Conservation (phyloP, 177 flowering plant genomes). For the Vitis hybrid region DNA sequence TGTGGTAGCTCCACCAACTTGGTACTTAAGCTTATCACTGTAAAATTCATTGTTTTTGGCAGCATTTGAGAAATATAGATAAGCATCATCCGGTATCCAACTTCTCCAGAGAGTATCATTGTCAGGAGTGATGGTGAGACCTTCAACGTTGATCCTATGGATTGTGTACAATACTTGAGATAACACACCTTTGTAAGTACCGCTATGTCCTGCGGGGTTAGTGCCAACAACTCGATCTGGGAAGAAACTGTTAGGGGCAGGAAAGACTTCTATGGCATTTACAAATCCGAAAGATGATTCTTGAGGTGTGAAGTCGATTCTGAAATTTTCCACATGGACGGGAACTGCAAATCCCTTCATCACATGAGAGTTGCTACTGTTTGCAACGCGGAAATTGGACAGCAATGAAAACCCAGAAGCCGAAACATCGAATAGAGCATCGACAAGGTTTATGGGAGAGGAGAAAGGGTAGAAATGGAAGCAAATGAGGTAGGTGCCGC, state of each 20-base stretch:
- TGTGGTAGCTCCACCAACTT: constrained; percentile 3
- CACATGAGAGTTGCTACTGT: too few species aligned
- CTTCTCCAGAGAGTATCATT: constrained; percentile 34
- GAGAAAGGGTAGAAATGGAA: constrained; percentile 22
- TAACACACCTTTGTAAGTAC: constrained; percentile 7
- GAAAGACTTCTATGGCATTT: too few species aligned
- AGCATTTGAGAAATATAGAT: neutral
- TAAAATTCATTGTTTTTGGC: neutral
- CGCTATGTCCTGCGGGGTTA: neutral
- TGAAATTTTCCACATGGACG: too few species aligned
- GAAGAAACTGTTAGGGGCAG: too few species aligned
- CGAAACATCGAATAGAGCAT: constrained; percentile 17
- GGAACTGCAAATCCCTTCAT: too few species aligned
- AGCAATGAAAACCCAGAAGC: constrained; percentile 11
- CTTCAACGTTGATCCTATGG: constrained; percentile 55
- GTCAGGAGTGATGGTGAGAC: constrained; percentile 17
- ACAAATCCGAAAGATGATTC: too few species aligned
- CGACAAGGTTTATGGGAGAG: constrained; percentile 3
- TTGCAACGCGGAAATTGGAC: too few species aligned
- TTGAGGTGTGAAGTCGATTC: too few species aligned
- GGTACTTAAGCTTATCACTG: neutral
- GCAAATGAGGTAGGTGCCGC: constrained; percentile 14
- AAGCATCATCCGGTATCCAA: constrained; percentile 28
- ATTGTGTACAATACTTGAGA: constrained; percentile 31
- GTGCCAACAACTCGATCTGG: too few species aligned